Base-by-base conservation (phyloP, 2,329 filamentous ascomycete genomes). In the Sarocladium strictum region DNA sequence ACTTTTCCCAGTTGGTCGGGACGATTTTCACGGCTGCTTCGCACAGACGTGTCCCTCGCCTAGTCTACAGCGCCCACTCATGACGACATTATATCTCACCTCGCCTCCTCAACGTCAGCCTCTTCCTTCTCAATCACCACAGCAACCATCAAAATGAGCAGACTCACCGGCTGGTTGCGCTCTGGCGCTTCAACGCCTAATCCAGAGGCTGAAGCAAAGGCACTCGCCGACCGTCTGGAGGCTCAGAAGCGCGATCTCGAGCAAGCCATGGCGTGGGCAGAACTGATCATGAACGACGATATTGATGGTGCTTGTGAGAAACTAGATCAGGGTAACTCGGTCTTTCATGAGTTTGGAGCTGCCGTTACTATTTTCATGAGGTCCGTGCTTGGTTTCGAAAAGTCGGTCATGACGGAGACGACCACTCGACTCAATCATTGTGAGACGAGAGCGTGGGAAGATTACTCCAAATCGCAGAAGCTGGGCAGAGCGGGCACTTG, bases 331-430 rank as follows among this genome's bases (percentile, higher is more conserved):
- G 86, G 88, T 43, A 79, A 81, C 61, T 96, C 92, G 5, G 83
- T 89, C n/a, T 97, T 95, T 66, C 94, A 99, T 70, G 76, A 87
- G 74, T 78, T 97, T 32, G 92, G 91, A 27, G 78, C 86, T 60
- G 87, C 90, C 53, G 85, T 96, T 32, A 85, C 91, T 19, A 84
- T 83, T 43, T 97, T 97, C 67, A 85, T 97, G 70, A 80, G 85
- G 61, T 91, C 92, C 17, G 86, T 94, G 2, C 74, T 97, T 1
- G 92, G 92, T 2, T 94, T 96, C 63, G 94, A 97, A 71, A 92
- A 95, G 69, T 85, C 94, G 3, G 79, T 95, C 60, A 94, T 97
- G 87, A 84, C 83, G 55, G 85, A 95, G 74, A 90, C 94, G 21
- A 83, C 84, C 14, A 79, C 83, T 24, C 80, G 83, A 50, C 77